Conservation (phyloP, 1,139 yeast genomes). For the Debaryomyces subglobosus region DNA sequence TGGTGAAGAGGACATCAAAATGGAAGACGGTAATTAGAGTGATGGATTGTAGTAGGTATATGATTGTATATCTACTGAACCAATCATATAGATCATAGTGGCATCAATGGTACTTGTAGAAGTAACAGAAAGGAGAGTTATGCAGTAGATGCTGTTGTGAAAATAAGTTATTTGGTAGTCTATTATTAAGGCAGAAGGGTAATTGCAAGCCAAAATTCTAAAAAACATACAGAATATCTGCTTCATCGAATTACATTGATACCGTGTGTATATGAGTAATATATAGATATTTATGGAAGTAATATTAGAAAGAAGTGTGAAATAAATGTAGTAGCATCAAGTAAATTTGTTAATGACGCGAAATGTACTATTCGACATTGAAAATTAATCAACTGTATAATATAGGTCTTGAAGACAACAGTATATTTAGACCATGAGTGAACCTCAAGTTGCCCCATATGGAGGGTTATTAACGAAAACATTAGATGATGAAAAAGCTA, state of each 20-base stretch:
- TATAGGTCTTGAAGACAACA: background rate
- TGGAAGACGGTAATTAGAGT: slow-evolving; percentile 8
- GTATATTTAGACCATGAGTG: slow-evolving; percentile 23
- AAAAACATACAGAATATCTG: background rate
- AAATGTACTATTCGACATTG: slow-evolving; percentile 1
- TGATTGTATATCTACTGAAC: background rate
- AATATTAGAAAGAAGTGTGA: background rate
- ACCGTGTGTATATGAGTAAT: background rate
- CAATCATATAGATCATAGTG: background rate
- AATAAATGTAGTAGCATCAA: background rate
- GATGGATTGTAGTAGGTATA: background rate
- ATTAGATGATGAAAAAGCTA: slow-evolving; percentile 40
- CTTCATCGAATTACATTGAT: background rate
- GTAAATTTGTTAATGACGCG: background rate
- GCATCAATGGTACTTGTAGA: background rate
- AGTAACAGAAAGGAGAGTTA: background rate
- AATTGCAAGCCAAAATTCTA: background rate
- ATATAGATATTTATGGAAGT: background rate
- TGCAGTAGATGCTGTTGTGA: background rate
- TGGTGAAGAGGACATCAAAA: slow-evolving; percentile 20
- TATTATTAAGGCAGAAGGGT: background rate
- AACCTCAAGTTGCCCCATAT: slow-evolving; percentile 45
- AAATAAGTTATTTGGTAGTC: background rate
- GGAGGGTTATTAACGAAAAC: slow-evolving; percentile 48
- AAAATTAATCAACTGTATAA: background rate